Evolutionary conservation across 1,139 yeast species (phyloP), one percentile per base, ranked within the genome.

Genomic region (Arxiozyma heterogenica): DNA sequence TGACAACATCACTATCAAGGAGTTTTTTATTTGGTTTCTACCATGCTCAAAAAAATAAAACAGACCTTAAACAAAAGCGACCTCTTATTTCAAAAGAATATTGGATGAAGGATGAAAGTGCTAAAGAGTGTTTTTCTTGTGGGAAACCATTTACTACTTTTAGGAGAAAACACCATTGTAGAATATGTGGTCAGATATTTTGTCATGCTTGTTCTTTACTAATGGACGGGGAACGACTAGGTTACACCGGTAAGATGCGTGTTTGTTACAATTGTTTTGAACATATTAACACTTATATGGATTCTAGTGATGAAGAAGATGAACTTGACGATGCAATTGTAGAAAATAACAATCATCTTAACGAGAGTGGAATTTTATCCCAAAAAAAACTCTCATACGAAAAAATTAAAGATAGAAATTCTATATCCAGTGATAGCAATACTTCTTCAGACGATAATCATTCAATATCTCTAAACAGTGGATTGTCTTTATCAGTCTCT

Each of bases 151-250:
- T 88, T 65, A 81, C 87, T 8, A 77, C 85, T 0, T 93, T 91
- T 70, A 74, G 97, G 65, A 76, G 98, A 60, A 87, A 88, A 61
- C 98, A 93, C 67, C 98, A 93, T 69, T 93, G 98, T 65, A 75
- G 98, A 51, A 83, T 91, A 51, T 93, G 98, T 71, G 98, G 98
- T 2, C 97, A 91, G 68, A 93, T 93, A 46, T 93, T 90, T 65
- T 93, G 98, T 69, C 79, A 88, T 39, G 78, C 79, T n/a, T 93
- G 98, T 68, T 90, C 97, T 0, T 72, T 81, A 3, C 78, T 89
- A 59, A 82, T 90, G 15, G 79, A 89, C 2, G 95, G 95, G 45
- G 82, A 80, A 45, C 82, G 82, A 63, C 88, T 89, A 65, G 78
- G 79, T 42, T 81, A 82, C 61, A 75, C 76, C 42, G 95, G 91